Evolutionary conservation across 495 filamentous ascomycete species (phyloP), one percentile per base, ranked within the genome.

Genomic region (Sphaerosporella brunnea): DNA sequence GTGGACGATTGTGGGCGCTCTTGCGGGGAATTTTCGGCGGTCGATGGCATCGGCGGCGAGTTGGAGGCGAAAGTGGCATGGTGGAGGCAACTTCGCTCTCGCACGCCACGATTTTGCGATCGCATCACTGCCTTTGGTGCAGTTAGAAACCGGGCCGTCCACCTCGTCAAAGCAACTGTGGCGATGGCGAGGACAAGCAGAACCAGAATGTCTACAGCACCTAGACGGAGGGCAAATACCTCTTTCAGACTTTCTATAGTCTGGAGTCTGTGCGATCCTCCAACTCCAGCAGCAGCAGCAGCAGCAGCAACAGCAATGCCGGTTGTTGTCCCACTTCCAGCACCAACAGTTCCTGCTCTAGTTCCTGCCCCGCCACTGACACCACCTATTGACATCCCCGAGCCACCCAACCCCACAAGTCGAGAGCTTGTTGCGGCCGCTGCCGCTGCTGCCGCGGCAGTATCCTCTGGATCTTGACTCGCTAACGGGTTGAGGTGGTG

Each of bases 221-320:
- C 45, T 25, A 34, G 23, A 47, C 52, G 56, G 45, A 59, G 56
- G 56, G 58, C 24, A 50, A 54, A 59, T 59, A 59, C 56, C 56
- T 59, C 56, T 59, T 59, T 59, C 51, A 59, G 53, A 49, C 52
- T 51, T 49, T 59, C 55, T 43, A 59, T 48, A 35, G 53, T 49
- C 48, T 54, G 55, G 21, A 36, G 41, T 36, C 55, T 55, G 15
- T 47, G 54, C 45, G 43, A 34, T 46, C 11, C n/a, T n/a, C n/a
- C 19, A 26, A 24, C 41, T 30, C 41, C 41, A 40, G 18, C 37
- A 21, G n/a, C 20, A 16, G 37, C 21, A 10, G 37, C 37, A 15
- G 20, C 21, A 15, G 28, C 13, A 5, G 7, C 28, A 32, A 32
- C 28, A 32, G 28, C 35, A 37, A 32, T 13, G 5, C 28, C 28